Base-by-base conservation (phyloP, 371 early-diverging fungal species). In the Furculomyces boomerangus region DNA sequence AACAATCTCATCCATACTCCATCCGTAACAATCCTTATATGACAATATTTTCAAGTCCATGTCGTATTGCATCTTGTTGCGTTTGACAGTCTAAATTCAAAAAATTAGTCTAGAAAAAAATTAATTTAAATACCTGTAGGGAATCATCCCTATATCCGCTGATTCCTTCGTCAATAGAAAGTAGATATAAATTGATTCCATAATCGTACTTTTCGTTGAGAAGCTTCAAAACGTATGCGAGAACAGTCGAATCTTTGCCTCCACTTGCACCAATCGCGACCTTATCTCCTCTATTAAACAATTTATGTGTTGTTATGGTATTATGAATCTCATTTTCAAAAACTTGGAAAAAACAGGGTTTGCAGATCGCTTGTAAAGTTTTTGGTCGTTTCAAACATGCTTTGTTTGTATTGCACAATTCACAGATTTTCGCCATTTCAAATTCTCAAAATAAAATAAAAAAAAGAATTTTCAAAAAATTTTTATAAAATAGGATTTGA, bases 151-250 rank as follows among this genome's bases (percentile, higher is more conserved):
- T 76, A 68, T 99, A 99, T 32, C 99, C 99, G 8, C 88, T 80
- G 58, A 99, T 99, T 27, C 99, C 99, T 74, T 99, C 99, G 73
- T 99, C 99, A n/a, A 99, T 83, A 22, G 95, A 93, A 13, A 99
- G 71, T 28, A 99, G 71, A 43, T 80, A 86, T 37, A 99, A 69
- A 49, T 96, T 87, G 13, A 98, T 69, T 0, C 93, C 93, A 66
- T 99, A 99, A 54, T 83, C 71, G 72, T 99, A 81, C 37, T 90
- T 80, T 55, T 93, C 88, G 68, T 99, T 99, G 55, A 99, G 75
- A 22, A 80, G 66, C 66, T 92, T 93, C 77, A 99, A 71, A 14
- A 99, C 85, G 71, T 97, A 83, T 2, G 99, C 99, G 16, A 99
- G 74, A 22, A 99, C 99, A 13, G 99, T 99, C 1, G 95, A 94